phyloP scores from a whole-genome alignment of 768 basidiomycete species.

The Naganishia vishniacii region DNA sequence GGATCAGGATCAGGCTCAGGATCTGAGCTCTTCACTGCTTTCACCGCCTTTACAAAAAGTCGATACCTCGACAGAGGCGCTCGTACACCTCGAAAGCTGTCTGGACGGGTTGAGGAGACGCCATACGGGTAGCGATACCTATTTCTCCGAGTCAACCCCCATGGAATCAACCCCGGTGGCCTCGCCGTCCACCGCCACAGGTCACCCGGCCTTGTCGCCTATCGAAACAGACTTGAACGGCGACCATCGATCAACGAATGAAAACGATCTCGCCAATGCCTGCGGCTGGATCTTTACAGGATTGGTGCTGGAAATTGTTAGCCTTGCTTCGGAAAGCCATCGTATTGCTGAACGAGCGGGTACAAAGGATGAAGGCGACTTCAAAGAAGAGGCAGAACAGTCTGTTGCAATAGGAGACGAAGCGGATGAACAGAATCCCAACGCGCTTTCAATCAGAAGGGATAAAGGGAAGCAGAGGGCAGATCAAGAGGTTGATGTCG shows the following conservation, averaged over 20 bases:
- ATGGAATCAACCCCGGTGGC: neutral
- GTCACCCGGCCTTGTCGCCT: neutral
- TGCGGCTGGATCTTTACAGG: conserved; percentile 19
- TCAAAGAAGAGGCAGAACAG: neutral
- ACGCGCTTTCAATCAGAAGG: too few species aligned
- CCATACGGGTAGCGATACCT: neutral
- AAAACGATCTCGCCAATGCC: conserved; percentile 6
- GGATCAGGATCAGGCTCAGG: neutral
- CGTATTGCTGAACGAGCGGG: neutral
- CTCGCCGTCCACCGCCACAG: neutral
- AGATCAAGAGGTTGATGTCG: neutral
- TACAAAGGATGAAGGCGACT: neutral
- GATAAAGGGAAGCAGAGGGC: conserved; percentile 14
- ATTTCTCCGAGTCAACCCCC: neutral
- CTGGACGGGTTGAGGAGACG: conserved; percentile 2
- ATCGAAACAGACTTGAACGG: neutral
- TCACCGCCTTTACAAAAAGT: neutral
- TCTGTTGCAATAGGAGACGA: neutral
- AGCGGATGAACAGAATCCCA: neutral
- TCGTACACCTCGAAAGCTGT: conserved; percentile 11
- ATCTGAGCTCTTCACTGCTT: neutral
- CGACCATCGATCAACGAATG: neutral
- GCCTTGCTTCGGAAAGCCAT: conserved; percentile 1
- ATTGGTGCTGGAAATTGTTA: conserved; percentile 12
- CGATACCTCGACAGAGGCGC: conserved; percentile 1